Base-by-base conservation (phyloP, 495 filamentous ascomycete species). In the Pseudomonodictys pantanalensis region DNA sequence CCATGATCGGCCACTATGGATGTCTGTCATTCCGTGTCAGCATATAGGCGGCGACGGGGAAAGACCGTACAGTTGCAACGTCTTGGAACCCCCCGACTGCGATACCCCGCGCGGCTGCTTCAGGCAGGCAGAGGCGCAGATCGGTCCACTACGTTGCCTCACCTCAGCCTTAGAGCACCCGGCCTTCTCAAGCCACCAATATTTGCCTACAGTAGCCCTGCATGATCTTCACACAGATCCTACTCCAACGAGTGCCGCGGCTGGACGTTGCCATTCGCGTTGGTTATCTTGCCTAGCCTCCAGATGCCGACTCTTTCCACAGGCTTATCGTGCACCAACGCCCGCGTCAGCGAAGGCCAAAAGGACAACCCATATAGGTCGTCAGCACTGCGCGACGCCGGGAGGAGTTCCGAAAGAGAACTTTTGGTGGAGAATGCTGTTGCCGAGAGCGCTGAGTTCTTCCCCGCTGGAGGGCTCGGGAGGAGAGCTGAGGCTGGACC, bases 201-300 rank as follows among this genome's bases (percentile, higher is more conserved):
- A 66, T 49, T 58, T 46, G 38, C 52, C 18, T 50, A 58, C 63
- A 66, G 63, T 66, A 66, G 63, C 48, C 53, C 42, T 62, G 63
- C 63, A 62, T 50, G 63, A 66, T 62, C 58, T 43, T 22, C 46
- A 45, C 15, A 65, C 56, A 50, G 56, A 65, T 66, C 57, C 47
- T 44, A 18, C 63, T 50, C 7, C 52, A 44, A 46, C 22, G 29
- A 62, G 50, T 17, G 11, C 35, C 53, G 24, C 39, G 6, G 25
- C 23, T 18, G 46, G 47, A 62, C 58, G 57, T 62, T 62, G 47
- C 8, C 47, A 45, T 3, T 58, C 58, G 48, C 30, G 47, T 46
- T 39, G 41, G 35, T 20, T 18, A 25, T 25, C 26, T 15, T 47
- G 2, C 12, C 8, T 18, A 22, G 24, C 44, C 3, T 22, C 25